These are phyloP conservation scores for Knufia petricola DNA, from an alignment of 2,329 filamentous ascomycete species.

Conservation along the genomic window DNA sequence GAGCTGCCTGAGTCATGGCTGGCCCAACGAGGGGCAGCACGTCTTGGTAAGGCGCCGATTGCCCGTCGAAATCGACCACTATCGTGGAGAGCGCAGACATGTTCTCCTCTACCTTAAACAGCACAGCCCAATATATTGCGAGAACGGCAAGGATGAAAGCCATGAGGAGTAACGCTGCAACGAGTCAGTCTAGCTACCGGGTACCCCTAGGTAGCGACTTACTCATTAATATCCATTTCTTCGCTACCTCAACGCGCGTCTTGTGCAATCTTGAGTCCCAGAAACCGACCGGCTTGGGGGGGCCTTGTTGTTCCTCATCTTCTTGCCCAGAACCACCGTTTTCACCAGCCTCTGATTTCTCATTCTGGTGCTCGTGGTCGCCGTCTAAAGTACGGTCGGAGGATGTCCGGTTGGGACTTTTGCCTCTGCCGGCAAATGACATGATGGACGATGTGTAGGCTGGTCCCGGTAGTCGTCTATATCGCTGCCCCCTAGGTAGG, in stretches of 20 bases:
- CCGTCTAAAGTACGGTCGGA: background rate
- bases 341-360: background rate
- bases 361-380: background rate
- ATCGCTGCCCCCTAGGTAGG: too few relatives aligned
- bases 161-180: constrained; percentile 41
- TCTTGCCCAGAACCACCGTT: background rate
- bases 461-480: too few relatives aligned
- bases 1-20: constrained; percentile 27
- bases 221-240: constrained; percentile 5
- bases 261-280: constrained; percentile 24
- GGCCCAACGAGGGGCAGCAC: constrained; percentile 48
- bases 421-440: too few relatives aligned
- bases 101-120: constrained; percentile 44
- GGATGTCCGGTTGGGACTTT: background rate
- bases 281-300: constrained; percentile 23
- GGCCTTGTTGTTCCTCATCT: constrained; percentile 6
- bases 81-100: constrained; percentile 43
- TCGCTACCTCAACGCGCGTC: constrained; percentile 7
- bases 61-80: constrained; percentile 56
- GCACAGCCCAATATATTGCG: constrained; percentile 53
- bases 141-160: constrained; percentile 48
- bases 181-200: background rate
- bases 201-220: background rate
- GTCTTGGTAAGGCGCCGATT: constrained; percentile 42
- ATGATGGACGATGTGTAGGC: too few relatives aligned